Evolutionary conservation across 306 rosid genomes (phyloP).

Genomic region (Castanea crenata): DNA sequence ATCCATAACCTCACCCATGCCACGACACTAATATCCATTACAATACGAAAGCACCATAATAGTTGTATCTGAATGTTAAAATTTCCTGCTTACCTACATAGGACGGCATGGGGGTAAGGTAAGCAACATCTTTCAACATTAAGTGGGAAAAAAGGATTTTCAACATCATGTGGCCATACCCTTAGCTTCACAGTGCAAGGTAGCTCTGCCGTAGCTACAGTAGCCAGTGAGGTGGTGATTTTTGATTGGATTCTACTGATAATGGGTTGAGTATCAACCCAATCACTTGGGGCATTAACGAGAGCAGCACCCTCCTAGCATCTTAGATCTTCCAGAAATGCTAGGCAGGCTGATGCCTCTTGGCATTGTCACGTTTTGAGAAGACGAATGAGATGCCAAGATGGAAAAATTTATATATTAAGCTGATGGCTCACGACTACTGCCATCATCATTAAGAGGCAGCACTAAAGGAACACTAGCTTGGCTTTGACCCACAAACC

Average conservation of each 20-base stretch:
- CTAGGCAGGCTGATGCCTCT: constrained; percentile 3
- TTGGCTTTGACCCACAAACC: constrained; percentile 49
- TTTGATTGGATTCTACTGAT: constrained; percentile 12
- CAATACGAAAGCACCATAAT: constrained; percentile 7
- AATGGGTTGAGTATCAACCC: constrained; percentile 25
- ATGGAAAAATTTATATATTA: constrained; percentile 24
- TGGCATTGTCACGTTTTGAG: neutral
- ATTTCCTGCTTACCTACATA: constrained; percentile 26
- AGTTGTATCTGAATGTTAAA: neutral
- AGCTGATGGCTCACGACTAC: constrained; percentile 26
- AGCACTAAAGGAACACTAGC: constrained; percentile 25
- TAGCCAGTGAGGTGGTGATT: constrained; percentile 17
- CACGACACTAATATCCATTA: constrained; percentile 7
- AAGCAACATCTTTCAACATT: constrained; percentile 10
- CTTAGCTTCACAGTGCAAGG: constrained; percentile 37
- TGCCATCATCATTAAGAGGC: constrained; percentile 19
- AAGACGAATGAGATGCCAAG: constrained; percentile 2
- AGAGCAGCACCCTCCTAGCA: neutral
- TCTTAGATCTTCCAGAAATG: constrained; percentile 17
- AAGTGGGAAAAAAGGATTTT: constrained; percentile 20
- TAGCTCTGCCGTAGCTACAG: constrained; percentile 20
- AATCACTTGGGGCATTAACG: constrained; percentile 5
- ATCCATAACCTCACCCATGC: neutral
- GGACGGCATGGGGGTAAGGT: constrained; percentile 29
- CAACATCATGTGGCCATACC: constrained; percentile 25